These are phyloP conservation scores for Neocucurbitaria cava DNA, from an alignment of 2,329 filamentous ascomycete genomes.

Conservation along the genomic window DNA sequence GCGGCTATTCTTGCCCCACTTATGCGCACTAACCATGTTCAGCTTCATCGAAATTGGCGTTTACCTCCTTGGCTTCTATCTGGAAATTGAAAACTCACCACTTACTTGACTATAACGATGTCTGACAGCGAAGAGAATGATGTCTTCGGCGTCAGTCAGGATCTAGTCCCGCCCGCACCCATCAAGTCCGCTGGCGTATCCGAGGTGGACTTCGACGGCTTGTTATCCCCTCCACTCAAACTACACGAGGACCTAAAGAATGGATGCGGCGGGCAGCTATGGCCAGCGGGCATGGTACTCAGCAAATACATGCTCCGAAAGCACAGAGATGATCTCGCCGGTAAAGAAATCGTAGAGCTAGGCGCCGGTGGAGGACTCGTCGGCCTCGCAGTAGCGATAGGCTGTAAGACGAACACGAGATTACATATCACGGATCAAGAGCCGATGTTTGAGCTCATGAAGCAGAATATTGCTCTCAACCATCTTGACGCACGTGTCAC, in stretches of 20 bases:
- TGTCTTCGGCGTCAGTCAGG: constrained; percentile 57
- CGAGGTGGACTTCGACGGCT: constrained; percentile 71
- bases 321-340: constrained; percentile 67
- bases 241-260: constrained; percentile 85
- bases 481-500: constrained; percentile 67
- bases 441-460: constrained; percentile 85
- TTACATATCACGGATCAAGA: constrained; percentile 86
- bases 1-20: constrained; percentile 17
- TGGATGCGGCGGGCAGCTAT: constrained; percentile 91
- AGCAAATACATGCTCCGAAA: constrained; percentile 84
- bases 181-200: constrained; percentile 62
- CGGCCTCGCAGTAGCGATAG: constrained; percentile 67
- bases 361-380: constrained; percentile 92
- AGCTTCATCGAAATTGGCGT: constrained; percentile 2
- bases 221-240: constrained; percentile 72
- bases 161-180: constrained; percentile 62
- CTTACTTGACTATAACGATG: constrained; percentile 15
- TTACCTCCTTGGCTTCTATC: neutral
- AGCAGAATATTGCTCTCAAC: constrained; percentile 86
- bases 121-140: constrained; percentile 41
- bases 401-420: constrained; percentile 61
- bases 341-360: constrained; percentile 84
- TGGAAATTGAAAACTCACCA: neutral
- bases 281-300: constrained; percentile 91
- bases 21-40: constrained; percentile 8